Evolutionary conservation across 2,329 filamentous ascomycete species (phyloP).

Genomic region (Aspergillus luchuensis): DNA sequence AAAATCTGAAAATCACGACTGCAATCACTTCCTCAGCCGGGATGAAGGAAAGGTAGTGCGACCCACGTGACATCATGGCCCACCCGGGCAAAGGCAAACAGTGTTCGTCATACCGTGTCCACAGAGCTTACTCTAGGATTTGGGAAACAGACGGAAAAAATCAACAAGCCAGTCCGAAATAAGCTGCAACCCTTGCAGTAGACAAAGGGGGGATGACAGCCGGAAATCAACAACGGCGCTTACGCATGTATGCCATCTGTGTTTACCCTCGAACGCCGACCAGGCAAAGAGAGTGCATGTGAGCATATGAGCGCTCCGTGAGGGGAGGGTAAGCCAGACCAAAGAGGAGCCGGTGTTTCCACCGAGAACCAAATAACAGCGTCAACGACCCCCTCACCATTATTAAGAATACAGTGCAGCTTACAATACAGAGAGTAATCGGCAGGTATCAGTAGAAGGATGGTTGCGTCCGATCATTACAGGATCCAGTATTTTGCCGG

Average conservation of each 20-base stretch:
- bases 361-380: constrained; percentile 17
- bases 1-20: not conserved
- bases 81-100: constrained; percentile 9
- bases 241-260: not conserved
- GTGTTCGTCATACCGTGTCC: constrained; percentile 17
- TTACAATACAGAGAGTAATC: constrained; percentile 13
- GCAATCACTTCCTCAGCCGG: not conserved
- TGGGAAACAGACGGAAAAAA: not conserved
- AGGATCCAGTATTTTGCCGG: constrained; percentile 10
- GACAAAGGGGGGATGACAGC: constrained; percentile 3
- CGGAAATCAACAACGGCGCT: not conserved
- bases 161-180: not conserved
- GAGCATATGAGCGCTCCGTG: constrained; percentile 6
- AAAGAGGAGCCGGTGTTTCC: constrained; percentile 21
- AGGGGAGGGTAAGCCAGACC: constrained; percentile 12
- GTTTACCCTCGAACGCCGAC: constrained; percentile 1
- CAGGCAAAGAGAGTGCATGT: constrained; percentile 1
- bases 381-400: constrained; percentile 17
- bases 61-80: constrained; percentile 29
- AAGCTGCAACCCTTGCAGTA: constrained; percentile 11
- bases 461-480: not conserved
- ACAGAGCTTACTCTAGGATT: not conserved
- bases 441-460: constrained; percentile 2
- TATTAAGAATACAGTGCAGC: constrained; percentile 9
- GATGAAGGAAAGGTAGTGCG: constrained; percentile 2